Percentiles rank a stretch among this genome's conserved stretches.
These are phyloP conservation scores for Cyclostephanos tholiformis DNA, from an alignment of 108 stramenopile genomes.

Conservation along the genomic window DNA sequence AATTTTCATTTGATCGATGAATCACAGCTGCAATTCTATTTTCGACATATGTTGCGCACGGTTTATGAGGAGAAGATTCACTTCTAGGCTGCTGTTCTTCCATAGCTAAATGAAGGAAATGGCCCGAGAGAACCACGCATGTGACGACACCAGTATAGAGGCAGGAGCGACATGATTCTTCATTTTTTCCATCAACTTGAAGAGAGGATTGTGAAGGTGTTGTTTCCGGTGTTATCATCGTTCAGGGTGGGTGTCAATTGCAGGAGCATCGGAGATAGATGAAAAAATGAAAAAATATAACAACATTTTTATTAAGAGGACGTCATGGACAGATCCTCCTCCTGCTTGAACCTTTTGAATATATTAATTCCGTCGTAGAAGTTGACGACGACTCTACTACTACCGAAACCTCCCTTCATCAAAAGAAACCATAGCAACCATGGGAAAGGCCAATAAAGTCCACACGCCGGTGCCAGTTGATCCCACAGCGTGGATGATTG, in stretches of 20 bases:
- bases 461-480: conserved; percentile 41
- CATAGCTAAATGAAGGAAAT: conserved; percentile 63
- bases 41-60: background rate
- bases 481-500: conserved; percentile 81
- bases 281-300: too few species aligned
- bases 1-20: background rate
- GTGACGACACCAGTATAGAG: conserved; percentile 72
- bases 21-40: background rate
- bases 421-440: background rate
- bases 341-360: too few species aligned
- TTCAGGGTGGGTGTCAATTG: background rate
- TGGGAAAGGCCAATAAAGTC: conserved; percentile 2
- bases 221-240: background rate
- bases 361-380: too few species aligned
- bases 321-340: too few species aligned
- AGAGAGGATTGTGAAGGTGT: background rate
- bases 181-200: background rate
- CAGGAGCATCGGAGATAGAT: too few species aligned
- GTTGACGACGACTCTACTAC: too few species aligned
- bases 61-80: background rate
- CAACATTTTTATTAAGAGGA: too few species aligned
- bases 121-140: conserved; percentile 66
- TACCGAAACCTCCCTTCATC: too few species aligned
- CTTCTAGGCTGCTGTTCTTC: conserved; percentile 30
- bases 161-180: conserved; percentile 63